Base-by-base conservation (phyloP, 2,329 filamentous ascomycete species). In the Cephalotrichum gorgonifer region DNA sequence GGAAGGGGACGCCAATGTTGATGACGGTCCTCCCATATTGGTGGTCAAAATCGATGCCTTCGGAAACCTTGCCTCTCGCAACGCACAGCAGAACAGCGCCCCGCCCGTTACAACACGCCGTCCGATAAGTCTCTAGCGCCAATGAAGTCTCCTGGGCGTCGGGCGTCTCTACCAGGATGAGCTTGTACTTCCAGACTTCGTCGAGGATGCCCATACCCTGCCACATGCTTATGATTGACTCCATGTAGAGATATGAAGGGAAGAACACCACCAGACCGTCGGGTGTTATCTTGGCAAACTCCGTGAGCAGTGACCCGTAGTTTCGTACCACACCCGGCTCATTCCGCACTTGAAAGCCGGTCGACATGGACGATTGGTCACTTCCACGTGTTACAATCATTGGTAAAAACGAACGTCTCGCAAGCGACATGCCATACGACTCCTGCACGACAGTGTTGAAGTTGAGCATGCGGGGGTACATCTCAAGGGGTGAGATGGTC, bases 231-330 rank as follows among this genome's bases (percentile, higher is more conserved):
- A 98, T 96, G 63, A 97, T 97, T 47, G 86, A 93, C 63, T 98
- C 93, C 93, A 98, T 97, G 70, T 98, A 98, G 2, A 98, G 77
- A 59, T 98, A 98, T 0, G 89, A 95, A 0, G 93, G 94, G 64
- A 98, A 98, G 73, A 98, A 98, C 35, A 98, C 93, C n/a, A 98
- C 93, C 65, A 98, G 83, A 28, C 93, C 93, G 59, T 98, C 93
- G 0, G 93, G 94, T 0, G 93, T 98, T 55, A 97, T 83, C 64
- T 91, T 94, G 48, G 89, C 87, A 63, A 98, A 97, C 62, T 98
- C 93, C 7, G 90, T 93, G 28, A 98, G 73, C 2, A 98, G 75
- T 54, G 85, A 93, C 42, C 93, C 94, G 58, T 96, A 98, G 64
- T 98, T 98, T 44, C 93, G 82, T 26, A 98, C 89, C n/a, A 97